Evolutionary conservation across 2,329 filamentous ascomycete genomes (phyloP), one percentile per base, ranked within the genome.

Genomic region (Colletotrichum trifolii): DNA sequence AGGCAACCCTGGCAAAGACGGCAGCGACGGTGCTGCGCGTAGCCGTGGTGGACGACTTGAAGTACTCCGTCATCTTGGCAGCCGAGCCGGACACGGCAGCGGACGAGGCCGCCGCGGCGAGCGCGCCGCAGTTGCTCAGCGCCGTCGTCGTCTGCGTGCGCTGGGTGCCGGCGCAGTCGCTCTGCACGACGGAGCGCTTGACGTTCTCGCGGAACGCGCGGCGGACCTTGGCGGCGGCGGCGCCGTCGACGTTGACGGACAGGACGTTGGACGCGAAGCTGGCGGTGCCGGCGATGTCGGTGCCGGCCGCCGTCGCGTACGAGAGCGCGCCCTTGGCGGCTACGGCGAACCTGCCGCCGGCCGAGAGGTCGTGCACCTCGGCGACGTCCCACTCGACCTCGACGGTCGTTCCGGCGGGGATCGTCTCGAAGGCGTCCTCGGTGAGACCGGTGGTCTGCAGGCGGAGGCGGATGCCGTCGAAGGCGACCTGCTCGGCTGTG

Each of bases 201-300:
- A 62, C 46, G 40, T 56, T 49, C 39, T 65, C 67, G 66, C 79
- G 71, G 65, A 85, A 83, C 11, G 82, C 76, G 12, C 81, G 79
- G 68, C 82, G 78, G 52, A 83, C 79, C 40, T 81, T 78, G 49
- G 81, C 80, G 9, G 89, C 88, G 53, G 82, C 73, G 10, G 76
- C 76, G 15, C 85, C 87, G 67, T 91, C 83, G 46, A 92, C 79
- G 6, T 81, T 75, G 66, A 89, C 79, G 55, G 80, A 81, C 52
- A 91, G 75, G 13, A 81, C 79, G 77, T 91, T 91, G 72, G 85
- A 88, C 56, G 81, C 77, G 77, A 85, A 91, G 10, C 82, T 74
- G 2, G 90, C 73, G 48, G 81, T 82, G 53, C 85, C 87, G 9
- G 82, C 74, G 40, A 91, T 81, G 45, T 82, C 77, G 50, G 81